phyloP scores from a whole-genome alignment of 169 alveolate genomes.

The Plasmodium coatneyi region DNA sequence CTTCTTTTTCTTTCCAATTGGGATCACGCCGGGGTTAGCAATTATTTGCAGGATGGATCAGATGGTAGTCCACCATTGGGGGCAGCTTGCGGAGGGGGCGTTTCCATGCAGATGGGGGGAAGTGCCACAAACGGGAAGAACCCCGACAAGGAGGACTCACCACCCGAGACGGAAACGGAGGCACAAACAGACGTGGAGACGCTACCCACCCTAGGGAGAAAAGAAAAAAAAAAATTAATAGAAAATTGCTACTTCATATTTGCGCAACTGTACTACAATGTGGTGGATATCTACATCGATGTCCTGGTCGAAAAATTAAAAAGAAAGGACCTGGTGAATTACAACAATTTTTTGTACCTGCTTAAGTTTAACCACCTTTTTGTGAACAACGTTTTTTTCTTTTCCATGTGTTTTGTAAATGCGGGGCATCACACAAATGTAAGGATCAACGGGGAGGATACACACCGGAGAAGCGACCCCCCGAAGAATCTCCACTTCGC shows the following conservation, averaged over 20 bases:
- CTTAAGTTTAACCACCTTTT: conserved; percentile 28
- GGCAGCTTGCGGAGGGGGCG: neutral
- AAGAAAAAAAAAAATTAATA: neutral
- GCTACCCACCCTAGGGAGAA: neutral
- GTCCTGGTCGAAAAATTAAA: conserved; percentile 46
- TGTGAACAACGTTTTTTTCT: conserved; percentile 43
- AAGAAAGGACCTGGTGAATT: conserved; percentile 16
- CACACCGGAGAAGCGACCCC: neutral
- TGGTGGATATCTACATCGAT: conserved; percentile 4
- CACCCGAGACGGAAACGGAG: neutral
- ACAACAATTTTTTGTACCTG: conserved; percentile 24
- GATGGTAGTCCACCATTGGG: neutral
- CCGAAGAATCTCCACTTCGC: neutral
- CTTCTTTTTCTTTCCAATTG: neutral
- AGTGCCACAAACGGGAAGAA: neutral
- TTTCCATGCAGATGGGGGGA: neutral
- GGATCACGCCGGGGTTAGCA: neutral
- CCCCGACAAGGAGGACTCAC: neutral
- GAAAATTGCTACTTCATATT: conserved; percentile 9
- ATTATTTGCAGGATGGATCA: neutral
- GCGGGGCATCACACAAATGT: neutral
- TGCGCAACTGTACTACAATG: neutral
- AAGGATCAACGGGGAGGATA: neutral
- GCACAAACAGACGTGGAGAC: neutral
- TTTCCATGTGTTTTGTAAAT: conserved; percentile 14